Conservation (phyloP, 108 stramenopile genomes). For the Pseudonitzschia pungens region DNA sequence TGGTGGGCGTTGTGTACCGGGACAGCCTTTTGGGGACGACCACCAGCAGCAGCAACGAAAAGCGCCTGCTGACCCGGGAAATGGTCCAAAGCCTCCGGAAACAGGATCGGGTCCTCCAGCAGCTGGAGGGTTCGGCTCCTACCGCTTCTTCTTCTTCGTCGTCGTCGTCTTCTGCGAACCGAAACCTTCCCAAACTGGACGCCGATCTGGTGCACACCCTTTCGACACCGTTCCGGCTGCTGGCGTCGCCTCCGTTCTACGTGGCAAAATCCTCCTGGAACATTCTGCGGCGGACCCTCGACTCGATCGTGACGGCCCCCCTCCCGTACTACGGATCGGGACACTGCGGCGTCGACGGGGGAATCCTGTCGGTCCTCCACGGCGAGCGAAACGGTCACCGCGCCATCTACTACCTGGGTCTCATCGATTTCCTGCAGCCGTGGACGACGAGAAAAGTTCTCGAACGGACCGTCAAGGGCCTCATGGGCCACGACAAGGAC, state of each 20-base stretch:
- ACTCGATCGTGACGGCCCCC: constrained; percentile 40
- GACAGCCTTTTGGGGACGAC: constrained; percentile 13
- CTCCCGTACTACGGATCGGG: constrained; percentile 77
- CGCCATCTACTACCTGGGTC: constrained; percentile 76
- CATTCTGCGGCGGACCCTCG: constrained; percentile 17
- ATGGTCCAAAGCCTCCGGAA: neutral
- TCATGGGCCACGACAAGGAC: constrained; percentile 60
- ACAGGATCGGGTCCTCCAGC: constrained; percentile 8
- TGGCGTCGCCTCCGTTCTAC: constrained; percentile 36
- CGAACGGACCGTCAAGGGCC: constrained; percentile 71
- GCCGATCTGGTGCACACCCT: constrained; percentile 7
- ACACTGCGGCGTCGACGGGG: constrained; percentile 71
- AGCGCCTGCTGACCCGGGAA: neutral
- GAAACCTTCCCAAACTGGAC: neutral
- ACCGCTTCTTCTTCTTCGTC: constrained; percentile 9
- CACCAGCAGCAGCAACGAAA: neutral
- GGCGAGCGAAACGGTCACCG: constrained; percentile 60
- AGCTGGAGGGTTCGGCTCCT: neutral
- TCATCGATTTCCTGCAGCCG: constrained; percentile 91
- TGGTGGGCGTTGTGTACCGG: constrained; percentile 76
- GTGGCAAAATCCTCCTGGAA: constrained; percentile 19
- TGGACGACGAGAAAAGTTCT: constrained; percentile 71
- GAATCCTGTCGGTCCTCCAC: constrained; percentile 52
- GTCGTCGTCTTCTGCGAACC: neutral
- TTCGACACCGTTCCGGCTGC: constrained; percentile 31